Evolutionary conservation across 352 stramenopile genomes (phyloP).

Genomic region (Peronosclerospora sorghi): DNA sequence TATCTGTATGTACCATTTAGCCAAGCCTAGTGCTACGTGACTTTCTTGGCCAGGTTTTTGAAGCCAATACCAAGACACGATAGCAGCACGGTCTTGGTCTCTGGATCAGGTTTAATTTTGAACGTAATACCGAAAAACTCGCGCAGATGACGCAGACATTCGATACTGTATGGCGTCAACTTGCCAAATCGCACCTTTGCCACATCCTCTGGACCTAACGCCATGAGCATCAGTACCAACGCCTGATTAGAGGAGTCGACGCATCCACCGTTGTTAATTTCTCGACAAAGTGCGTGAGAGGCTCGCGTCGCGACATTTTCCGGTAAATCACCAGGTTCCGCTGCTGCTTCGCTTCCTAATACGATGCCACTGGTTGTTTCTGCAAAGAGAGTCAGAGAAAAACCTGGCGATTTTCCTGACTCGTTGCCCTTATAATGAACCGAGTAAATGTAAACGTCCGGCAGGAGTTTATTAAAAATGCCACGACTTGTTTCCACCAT

Average conservation of each 20-base stretch:
- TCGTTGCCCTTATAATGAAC: constrained; percentile 94
- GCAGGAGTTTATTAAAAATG: constrained; percentile 96
- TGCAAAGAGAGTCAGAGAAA: constrained; percentile 90
- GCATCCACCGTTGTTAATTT: constrained; percentile 91
- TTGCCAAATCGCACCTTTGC: constrained; percentile 88
- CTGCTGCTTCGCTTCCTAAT: constrained; percentile 88
- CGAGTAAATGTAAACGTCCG: constrained; percentile 99
- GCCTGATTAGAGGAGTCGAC: constrained; percentile 94
- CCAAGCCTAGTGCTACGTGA: constrained; percentile 59
- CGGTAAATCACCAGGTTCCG: constrained; percentile 77
- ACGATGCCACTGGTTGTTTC: constrained; percentile 96
- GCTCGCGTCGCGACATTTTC: constrained; percentile 93
- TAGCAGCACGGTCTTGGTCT: constrained; percentile 86
- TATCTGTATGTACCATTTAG: constrained; percentile 4
- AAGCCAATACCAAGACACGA: constrained; percentile 91
- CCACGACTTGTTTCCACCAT: constrained; percentile 94
- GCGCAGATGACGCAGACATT: constrained; percentile 83
- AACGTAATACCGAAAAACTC: constrained; percentile 92
- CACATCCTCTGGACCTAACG: constrained; percentile 96
- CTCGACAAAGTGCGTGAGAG: constrained; percentile 92
- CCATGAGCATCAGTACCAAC: constrained; percentile 95
- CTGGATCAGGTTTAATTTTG: constrained; percentile 85
- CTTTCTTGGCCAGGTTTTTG: constrained; percentile 93
- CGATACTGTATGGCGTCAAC: constrained; percentile 80
- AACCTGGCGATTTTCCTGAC: constrained; percentile 84